Conservation (phyloP, 805 yeast species). For the Jamesozyma gamospora region DNA sequence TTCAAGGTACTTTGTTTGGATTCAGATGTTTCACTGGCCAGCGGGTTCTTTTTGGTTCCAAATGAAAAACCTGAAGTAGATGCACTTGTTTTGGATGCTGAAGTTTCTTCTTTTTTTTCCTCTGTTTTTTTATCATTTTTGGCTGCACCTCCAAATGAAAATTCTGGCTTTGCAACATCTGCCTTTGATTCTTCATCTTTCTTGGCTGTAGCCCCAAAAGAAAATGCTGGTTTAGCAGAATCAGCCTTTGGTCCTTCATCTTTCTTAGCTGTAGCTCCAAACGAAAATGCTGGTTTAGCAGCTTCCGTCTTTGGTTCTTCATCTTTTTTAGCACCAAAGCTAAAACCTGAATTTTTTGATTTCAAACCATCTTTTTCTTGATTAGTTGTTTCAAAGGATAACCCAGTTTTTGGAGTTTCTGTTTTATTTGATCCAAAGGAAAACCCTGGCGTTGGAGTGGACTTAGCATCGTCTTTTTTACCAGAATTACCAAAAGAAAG, state of each 20-base stretch:
- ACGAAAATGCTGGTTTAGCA: conserved; percentile 8
- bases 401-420: conserved; percentile 9
- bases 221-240: conserved; percentile 11
- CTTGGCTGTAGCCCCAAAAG: conserved; percentile 11
- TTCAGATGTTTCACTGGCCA: not conserved
- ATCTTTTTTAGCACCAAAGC: conserved; percentile 9
- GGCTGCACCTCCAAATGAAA: conserved; percentile 11
- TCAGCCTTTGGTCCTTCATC: conserved; percentile 1
- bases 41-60: conserved; percentile 7
- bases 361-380: not conserved
- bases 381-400: conserved; percentile 1
- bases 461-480: not conserved
- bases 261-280: not conserved
- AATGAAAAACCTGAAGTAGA: conserved; percentile 11
- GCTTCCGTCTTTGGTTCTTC: conserved; percentile 5
- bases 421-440: conserved; percentile 8
- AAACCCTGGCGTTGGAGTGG: conserved; percentile 7
- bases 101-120: conserved; percentile 1
- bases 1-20: conserved; percentile 5
- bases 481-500: conserved; percentile 9
- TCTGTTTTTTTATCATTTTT: conserved; percentile 6
- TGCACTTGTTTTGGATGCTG: conserved; percentile 7
- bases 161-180: conserved; percentile 10
- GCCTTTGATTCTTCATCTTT: conserved; percentile 7
- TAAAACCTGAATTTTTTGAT: conserved; percentile 9